phyloP scores from a whole-genome alignment of 1,284 basidiomycete genomes.

The Pseudozyma sp. region DNA sequence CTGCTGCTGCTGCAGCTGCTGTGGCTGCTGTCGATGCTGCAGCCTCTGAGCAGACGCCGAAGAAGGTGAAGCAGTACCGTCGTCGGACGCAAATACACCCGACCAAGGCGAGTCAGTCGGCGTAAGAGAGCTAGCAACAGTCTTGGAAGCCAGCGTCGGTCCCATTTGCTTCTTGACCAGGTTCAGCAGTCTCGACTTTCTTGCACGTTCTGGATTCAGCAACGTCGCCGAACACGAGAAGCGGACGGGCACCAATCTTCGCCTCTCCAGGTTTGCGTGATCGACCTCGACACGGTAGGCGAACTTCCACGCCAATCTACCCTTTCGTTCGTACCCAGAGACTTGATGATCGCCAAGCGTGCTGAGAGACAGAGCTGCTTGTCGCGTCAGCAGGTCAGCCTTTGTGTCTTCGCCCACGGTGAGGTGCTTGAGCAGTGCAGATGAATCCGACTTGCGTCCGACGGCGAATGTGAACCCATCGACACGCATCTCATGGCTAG shows the following conservation, averaged over 20 bases:
- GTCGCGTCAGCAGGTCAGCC: conserved; percentile 56
- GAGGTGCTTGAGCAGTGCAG: conserved; percentile 53
- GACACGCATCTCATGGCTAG: conserved; percentile 4
- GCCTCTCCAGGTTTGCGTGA: neutral
- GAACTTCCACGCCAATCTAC: conserved; percentile 57
- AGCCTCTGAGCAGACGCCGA: conserved; percentile 12
- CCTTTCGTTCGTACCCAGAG: conserved; percentile 56
- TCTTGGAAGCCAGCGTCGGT: conserved; percentile 44
- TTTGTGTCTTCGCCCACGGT: conserved; percentile 56
- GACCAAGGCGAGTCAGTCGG: conserved; percentile 16
- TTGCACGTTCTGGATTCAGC: conserved; percentile 52
- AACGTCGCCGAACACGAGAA: conserved; percentile 59
- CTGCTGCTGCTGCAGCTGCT: neutral
- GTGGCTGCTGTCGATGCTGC: neutral
- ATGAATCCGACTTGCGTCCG: conserved; percentile 13
- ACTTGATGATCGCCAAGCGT: conserved; percentile 49
- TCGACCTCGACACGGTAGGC: conserved; percentile 46
- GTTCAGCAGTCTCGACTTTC: conserved; percentile 55
- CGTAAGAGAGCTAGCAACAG: conserved; percentile 5
- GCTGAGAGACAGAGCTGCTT: conserved; percentile 50
- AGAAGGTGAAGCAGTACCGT: conserved; percentile 13
- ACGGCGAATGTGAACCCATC: conserved; percentile 10
- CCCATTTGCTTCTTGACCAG: conserved; percentile 58
- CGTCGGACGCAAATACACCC: conserved; percentile 2
- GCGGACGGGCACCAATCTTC: conserved; percentile 38